These are phyloP conservation scores for Colletotrichum karsti DNA, from an alignment of 2,329 filamentous ascomycete genomes.

Conservation along the genomic window DNA sequence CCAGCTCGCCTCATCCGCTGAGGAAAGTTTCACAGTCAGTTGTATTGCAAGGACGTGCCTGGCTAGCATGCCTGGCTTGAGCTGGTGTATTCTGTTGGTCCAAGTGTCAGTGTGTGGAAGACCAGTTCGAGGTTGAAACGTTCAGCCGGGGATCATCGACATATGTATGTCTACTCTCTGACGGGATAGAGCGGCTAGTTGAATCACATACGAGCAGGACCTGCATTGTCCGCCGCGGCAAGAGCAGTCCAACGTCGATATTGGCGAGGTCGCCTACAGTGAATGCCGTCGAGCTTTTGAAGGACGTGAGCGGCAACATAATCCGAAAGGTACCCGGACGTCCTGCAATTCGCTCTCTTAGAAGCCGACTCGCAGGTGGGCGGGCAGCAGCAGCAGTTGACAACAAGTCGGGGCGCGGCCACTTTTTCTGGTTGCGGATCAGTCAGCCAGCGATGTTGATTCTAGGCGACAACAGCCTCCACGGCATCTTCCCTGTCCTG, in stretches of 20 bases:
- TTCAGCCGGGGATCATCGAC: conserved; percentile 28
- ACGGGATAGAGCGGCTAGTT: background rate
- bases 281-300: background rate
- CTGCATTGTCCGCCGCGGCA: background rate
- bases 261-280: background rate
- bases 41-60: conserved; percentile 8
- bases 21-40: conserved; percentile 11
- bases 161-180: background rate
- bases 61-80: background rate
- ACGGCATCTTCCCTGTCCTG: conserved; percentile 19
- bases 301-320: background rate
- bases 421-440: conserved; percentile 14
- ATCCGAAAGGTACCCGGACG: background rate
- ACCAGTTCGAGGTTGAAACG: conserved; percentile 29
- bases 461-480: background rate
- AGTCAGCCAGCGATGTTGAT: conserved; percentile 10
- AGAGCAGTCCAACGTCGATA: background rate
- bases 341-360: background rate
- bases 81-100: conserved; percentile 7
- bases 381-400: background rate
- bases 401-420: background rate
- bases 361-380: background rate
- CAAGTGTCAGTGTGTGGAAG: conserved; percentile 7
- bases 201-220: background rate
- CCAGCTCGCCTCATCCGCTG: conserved; percentile 10